Evolutionary conservation across 257 asterid genomes (phyloP), one percentile per base, ranked within the genome.

Genomic region (Anisodus tanguticus): DNA sequence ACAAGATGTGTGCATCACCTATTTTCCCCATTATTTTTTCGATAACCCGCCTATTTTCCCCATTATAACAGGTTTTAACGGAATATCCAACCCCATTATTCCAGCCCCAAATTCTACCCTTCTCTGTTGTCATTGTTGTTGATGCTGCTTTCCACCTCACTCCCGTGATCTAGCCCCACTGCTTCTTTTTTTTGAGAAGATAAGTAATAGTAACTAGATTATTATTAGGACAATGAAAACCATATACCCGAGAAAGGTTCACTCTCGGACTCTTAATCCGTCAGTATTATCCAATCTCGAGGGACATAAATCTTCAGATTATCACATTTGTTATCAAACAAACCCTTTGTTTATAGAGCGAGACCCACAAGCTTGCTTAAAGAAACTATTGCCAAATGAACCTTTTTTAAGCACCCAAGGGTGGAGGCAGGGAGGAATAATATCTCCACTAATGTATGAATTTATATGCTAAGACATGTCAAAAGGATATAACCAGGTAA

Each of bases 401-500:
- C 63, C 45, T 12, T 51, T 47, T 31, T 31, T 22, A 49, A 76
- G 60, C 58, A 72, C n/a, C 9, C 60, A 74, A 11, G 80, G 19
- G 39, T 26, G 60, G 60, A 37, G 81, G 63, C 12, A 26, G 63
- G 19, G 63, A 76, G 11, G 47, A 76, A 22, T 76, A 76, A 76
- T 51, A 49, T 51, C 45, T 26, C 6, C 22, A 76, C 26, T 51
- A 12, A 51, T 11, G 22, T 22, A 74, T 49, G 45, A 47, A 54
- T 22, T 51, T 49, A 12, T 72, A 51, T 51, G 62, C 47, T 72
- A 47, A 45, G 81, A 74, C 45, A 74, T 74, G 62, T 51, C 81
- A 74, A 74, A 74, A 74, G 81, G 80, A 72, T 10, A 72, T 47
- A 72, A 72, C 59, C 9, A 45, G 58, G 58, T 45, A 71, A 58